A percentile compares a stretch with the other conserved stretches of the same genome.
Conservation (phyloP, 1,284 basidiomycete genomes). For the Thelephora terrestris region DNA sequence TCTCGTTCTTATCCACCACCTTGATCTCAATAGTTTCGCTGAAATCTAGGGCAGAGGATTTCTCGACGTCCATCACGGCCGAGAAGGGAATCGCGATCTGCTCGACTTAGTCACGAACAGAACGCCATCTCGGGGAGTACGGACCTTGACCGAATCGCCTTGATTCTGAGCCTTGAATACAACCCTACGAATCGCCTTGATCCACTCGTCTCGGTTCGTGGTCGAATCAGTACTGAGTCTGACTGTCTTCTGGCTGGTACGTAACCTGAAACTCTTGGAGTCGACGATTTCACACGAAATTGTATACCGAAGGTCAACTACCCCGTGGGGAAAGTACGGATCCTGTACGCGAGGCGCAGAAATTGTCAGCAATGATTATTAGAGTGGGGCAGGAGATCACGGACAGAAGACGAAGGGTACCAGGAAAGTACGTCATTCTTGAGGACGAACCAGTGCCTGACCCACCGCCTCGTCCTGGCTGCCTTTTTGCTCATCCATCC, state of each 20-base stretch:
- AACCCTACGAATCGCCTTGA: constrained; percentile 83
- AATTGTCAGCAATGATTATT: constrained; percentile 5
- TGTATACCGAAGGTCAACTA: constrained; percentile 88
- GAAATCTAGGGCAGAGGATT: constrained; percentile 83
- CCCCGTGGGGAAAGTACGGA: constrained; percentile 94
- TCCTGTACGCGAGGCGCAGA: constrained; percentile 39
- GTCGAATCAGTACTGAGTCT: constrained; percentile 69
- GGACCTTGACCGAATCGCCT: constrained; percentile 87
- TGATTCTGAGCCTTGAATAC: constrained; percentile 95
- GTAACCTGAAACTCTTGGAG: constrained; percentile 67
- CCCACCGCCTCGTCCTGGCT: constrained; percentile 78
- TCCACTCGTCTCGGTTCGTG: constrained; percentile 84
- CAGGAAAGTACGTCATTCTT: constrained; percentile 91
- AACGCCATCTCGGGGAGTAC: constrained; percentile 8
- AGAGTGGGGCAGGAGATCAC: constrained; percentile 15
- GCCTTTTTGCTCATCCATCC: constrained; percentile 80
- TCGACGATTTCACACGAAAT: constrained; percentile 73
- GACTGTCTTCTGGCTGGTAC: constrained; percentile 73
- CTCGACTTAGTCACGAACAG: background rate
- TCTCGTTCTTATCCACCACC: constrained; percentile 75
- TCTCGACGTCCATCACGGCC: constrained; percentile 81
- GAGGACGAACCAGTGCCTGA: constrained; percentile 89
- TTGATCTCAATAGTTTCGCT: constrained; percentile 91
- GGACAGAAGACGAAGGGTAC: constrained; percentile 87
- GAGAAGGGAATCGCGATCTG: constrained; percentile 93